A percentile compares a stretch with the other conserved stretches of the same genome.
These are phyloP conservation scores for Gossypium herbaceum DNA, from an alignment of 345 rosid genomes.

Conservation along the genomic window DNA sequence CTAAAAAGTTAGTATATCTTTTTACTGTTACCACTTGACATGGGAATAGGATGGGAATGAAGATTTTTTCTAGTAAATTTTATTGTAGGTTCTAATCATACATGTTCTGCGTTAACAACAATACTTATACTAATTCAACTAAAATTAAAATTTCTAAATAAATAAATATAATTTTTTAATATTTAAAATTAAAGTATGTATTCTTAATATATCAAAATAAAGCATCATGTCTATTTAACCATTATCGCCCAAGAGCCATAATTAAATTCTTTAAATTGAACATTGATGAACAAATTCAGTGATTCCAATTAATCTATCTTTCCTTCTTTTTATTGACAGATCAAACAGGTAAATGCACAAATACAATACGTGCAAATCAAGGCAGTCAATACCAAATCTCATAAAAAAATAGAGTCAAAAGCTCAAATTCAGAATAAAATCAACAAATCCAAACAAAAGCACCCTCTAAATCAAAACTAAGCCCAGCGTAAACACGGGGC, in stretches of 20 bases:
- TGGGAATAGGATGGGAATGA: too few species aligned
- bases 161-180: not conserved
- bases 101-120: too few species aligned
- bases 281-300: not conserved
- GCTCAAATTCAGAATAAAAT: not conserved
- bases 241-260: not conserved
- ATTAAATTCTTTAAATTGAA: not conserved
- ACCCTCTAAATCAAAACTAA: too few species aligned
- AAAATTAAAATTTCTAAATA: not conserved
- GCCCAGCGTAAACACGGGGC: too few species aligned
- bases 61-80: too few species aligned
- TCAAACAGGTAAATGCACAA: not conserved
- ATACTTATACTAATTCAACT: fast-evolving
- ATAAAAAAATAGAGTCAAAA: not conserved
- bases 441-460: too few species aligned
- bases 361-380: not conserved
- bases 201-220: too few species aligned
- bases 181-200: too few species aligned
- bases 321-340: not conserved
- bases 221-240: too few species aligned
- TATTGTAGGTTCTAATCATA: too few species aligned
- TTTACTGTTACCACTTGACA: too few species aligned
- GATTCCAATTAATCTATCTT: not conserved
- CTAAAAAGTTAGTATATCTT: too few species aligned
- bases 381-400: not conserved